Evolutionary conservation across 768 basidiomycete genomes (phyloP), one percentile per base, ranked within the genome.

Genomic region (Hortiboletus flavorubellus): DNA sequence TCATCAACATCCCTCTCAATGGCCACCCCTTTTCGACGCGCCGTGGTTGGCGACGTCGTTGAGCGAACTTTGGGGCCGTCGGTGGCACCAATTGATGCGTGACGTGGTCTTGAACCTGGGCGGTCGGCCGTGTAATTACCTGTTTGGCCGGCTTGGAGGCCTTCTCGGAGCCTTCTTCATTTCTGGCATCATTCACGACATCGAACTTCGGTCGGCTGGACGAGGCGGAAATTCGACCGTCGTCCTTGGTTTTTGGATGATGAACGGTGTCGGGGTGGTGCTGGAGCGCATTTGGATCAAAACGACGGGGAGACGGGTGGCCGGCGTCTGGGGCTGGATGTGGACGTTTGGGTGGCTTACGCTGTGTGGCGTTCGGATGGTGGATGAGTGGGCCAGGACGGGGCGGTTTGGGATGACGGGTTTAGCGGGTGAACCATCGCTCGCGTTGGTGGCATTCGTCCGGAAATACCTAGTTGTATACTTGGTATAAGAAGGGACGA

Each of bases 71-170:
- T 89, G 87, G 87, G 73, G 79, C 0, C 67, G 59, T 46, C 74
- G 82, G 29, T 89, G 86, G 87, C 87, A 89, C 61, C 85, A 87
- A 56, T 51, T 83, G 15, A 82, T 87, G 65, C 78, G 86, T 2
- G 76, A 82, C 45, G 61, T 72, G n/a, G 82, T 89, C 58, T 64
- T 85, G 46, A 63, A 67, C 3, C 59, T 80, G n/a, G 85, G 84
- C 4, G 73, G 70, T 2, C 71, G 68, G 29, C 82, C 83, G 0
- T 59, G 80, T 9, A 59, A 63, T 7, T 56, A 64, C 44, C 30
- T 85, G 5, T 67, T 80, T 38, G 85, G 87, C 9, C 76, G 78
- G 8, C 54, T 67, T 0, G 84, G 80, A 1, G 75, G 73, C 2
- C 65, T 87, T 0, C 45, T 88, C 1, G 84, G 84, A 2, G 79